Evolutionary conservation across 1,284 basidiomycete genomes (phyloP).

Genomic region (Phylloboletellus chloephorus): DNA sequence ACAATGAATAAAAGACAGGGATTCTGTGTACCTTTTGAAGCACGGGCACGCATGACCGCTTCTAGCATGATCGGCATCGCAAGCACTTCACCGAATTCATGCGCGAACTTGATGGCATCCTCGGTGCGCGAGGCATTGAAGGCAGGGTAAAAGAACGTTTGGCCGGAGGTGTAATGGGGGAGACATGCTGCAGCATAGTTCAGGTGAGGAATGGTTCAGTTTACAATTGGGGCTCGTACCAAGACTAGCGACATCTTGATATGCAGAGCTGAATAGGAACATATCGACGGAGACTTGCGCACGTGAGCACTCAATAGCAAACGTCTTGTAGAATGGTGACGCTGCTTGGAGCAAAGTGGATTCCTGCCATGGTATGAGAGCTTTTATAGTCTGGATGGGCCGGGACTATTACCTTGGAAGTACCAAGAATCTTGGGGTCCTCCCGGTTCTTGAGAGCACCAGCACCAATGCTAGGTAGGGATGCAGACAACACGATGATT

Average conservation of each 20-base stretch:
- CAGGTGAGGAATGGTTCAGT: slow-evolving; percentile 3
- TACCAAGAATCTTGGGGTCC: slow-evolving; percentile 94
- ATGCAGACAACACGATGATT: slow-evolving; percentile 85
- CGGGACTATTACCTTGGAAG: slow-evolving; percentile 65
- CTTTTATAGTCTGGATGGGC: background rate
- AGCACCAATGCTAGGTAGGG: slow-evolving; percentile 83
- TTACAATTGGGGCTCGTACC: slow-evolving; percentile 39
- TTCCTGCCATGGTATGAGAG: slow-evolving; percentile 47
- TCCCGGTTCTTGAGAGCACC: slow-evolving; percentile 95
- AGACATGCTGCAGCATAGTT: slow-evolving; percentile 60
- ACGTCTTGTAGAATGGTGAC: slow-evolving; percentile 96
- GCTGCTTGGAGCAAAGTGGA: slow-evolving; percentile 83
- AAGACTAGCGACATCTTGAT: slow-evolving; percentile 94
- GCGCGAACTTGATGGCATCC: slow-evolving; percentile 96
- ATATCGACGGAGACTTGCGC: slow-evolving; percentile 98
- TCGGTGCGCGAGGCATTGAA: slow-evolving; percentile 94
- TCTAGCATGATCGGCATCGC: slow-evolving; percentile 95
- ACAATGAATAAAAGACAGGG: background rate
- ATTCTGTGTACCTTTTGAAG: slow-evolving; percentile 66
- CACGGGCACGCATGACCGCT: slow-evolving; percentile 96
- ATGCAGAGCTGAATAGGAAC: slow-evolving; percentile 93
- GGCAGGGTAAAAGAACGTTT: slow-evolving; percentile 97
- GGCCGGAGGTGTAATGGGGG: slow-evolving; percentile 96
- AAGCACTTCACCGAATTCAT: slow-evolving; percentile 92
- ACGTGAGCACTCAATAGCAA: slow-evolving; percentile 97